These are phyloP conservation scores for Rhododendron ovatum DNA, from an alignment of 148 eudicot species.

Conservation along the genomic window DNA sequence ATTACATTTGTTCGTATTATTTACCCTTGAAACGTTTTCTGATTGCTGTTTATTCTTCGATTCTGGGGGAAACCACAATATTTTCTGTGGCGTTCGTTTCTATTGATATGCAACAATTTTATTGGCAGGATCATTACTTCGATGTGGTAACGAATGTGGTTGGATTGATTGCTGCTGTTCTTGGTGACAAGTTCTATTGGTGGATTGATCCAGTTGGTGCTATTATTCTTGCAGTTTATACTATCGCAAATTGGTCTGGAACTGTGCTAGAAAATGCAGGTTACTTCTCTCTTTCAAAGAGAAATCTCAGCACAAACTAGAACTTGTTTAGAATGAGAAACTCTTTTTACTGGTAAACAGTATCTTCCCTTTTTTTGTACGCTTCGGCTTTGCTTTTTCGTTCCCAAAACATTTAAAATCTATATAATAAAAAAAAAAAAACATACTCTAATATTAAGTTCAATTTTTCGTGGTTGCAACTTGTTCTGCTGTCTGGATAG, in stretches of 20 bases:
- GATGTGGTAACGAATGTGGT: slow-evolving; percentile 77
- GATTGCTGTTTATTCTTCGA: neutral
- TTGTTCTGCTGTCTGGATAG: neutral
- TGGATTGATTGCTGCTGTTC: slow-evolving; percentile 67
- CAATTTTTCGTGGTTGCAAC: neutral
- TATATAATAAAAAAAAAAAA: neutral
- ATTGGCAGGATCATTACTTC: slow-evolving; percentile 66
- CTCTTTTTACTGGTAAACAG: neutral
- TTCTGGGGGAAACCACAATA: no score
- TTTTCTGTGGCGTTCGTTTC: neutral
- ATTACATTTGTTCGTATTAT: neutral
- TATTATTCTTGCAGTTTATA: slow-evolving; percentile 53
- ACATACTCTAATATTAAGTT: neutral
- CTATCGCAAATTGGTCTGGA: slow-evolving; percentile 69
- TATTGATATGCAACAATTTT: neutral
- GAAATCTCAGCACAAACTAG: neutral
- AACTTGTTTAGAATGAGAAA: neutral
- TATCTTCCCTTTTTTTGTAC: neutral
- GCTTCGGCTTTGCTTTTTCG: neutral
- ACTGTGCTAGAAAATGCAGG: slow-evolving; percentile 83
- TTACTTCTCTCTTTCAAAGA: slow-evolving; percentile 2
- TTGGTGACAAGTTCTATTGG: slow-evolving; percentile 65
- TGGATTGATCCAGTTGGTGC: slow-evolving; percentile 82
- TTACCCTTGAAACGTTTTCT: neutral
- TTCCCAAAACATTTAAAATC: neutral